Evolutionary conservation across 2,329 filamentous ascomycete genomes (phyloP).

Genomic region (Ceratocystis variospora): DNA sequence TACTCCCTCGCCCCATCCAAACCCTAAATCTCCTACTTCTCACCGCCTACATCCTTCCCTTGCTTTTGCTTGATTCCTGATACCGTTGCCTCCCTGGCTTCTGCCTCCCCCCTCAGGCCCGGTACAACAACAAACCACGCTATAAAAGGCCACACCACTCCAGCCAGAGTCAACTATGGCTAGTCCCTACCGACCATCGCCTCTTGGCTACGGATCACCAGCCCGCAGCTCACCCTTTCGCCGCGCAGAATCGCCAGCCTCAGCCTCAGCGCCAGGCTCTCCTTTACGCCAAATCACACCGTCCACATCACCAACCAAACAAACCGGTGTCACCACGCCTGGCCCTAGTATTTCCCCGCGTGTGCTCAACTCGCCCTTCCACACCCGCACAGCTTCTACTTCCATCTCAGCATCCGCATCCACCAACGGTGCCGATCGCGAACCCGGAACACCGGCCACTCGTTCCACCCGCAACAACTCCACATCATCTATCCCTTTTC

Average conservation of each 20-base stretch:
- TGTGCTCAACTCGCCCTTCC: slow-evolving; percentile 31
- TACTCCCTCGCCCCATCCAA: background rate
- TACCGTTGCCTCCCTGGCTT: background rate
- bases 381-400: slow-evolving; percentile 21
- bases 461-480: slow-evolving; percentile 11
- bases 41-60: background rate
- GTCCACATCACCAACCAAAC: slow-evolving; percentile 45
- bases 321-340: background rate
- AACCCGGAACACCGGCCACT: background rate
- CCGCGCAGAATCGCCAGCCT: slow-evolving; percentile 47
- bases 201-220: slow-evolving; percentile 55
- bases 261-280: slow-evolving; percentile 35
- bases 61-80: background rate
- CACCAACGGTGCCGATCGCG: background rate
- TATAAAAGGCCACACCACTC: background rate
- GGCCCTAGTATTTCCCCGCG: slow-evolving; percentile 16
- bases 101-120: background rate
- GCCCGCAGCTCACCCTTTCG: slow-evolving; percentile 51
- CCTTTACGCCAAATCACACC: slow-evolving; percentile 47
- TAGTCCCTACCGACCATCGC: slow-evolving; percentile 50
- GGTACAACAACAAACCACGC: background rate
- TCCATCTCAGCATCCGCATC: slow-evolving; percentile 13
- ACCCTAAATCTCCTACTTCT: background rate
- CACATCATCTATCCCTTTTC: background rate
- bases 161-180: slow-evolving; percentile 5